Evolutionary conservation across 331 rosid species (phyloP).

Genomic region (Rosa hybrid): DNA sequence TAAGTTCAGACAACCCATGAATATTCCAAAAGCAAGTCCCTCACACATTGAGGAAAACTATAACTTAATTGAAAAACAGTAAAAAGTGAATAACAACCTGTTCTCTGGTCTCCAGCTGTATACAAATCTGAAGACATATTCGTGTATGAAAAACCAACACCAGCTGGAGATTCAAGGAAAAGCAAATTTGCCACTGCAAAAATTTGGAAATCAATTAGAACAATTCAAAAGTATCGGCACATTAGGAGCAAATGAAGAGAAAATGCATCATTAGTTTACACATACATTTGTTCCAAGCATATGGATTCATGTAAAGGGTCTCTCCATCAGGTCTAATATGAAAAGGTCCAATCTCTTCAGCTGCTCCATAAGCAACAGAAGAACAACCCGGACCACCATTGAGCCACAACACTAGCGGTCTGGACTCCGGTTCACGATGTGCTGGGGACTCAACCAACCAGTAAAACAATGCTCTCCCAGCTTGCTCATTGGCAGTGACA

Average conservation of each 20-base stretch:
- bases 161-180: constrained; percentile 95
- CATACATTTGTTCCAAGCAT: constrained; percentile 91
- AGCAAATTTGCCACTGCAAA: constrained; percentile 86
- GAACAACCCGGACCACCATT: constrained; percentile 99
- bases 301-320: constrained; percentile 78
- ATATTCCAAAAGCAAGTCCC: constrained; percentile 22
- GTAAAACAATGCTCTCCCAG: constrained; percentile 90
- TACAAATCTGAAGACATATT: constrained; percentile 78
- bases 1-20: constrained; percentile 15
- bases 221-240: neutral
- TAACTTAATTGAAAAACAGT: neutral
- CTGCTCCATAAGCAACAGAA: constrained; percentile 93
- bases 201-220: constrained; percentile 17
- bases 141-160: constrained; percentile 90
- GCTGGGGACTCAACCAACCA: constrained; percentile 81
- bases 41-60: constrained; percentile 1
- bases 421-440: constrained; percentile 52
- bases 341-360: constrained; percentile 95
- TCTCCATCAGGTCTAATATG: constrained; percentile 75
- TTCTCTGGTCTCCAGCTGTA: constrained; percentile 76
- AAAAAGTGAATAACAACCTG: constrained; percentile 50
- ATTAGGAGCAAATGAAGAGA: neutral
- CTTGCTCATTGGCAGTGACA: constrained; percentile 69
- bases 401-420: constrained; percentile 92
- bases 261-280: constrained; percentile 7